These are phyloP conservation scores for Botrytis medusae DNA, from an alignment of 2,329 filamentous ascomycete genomes.

Conservation along the genomic window DNA sequence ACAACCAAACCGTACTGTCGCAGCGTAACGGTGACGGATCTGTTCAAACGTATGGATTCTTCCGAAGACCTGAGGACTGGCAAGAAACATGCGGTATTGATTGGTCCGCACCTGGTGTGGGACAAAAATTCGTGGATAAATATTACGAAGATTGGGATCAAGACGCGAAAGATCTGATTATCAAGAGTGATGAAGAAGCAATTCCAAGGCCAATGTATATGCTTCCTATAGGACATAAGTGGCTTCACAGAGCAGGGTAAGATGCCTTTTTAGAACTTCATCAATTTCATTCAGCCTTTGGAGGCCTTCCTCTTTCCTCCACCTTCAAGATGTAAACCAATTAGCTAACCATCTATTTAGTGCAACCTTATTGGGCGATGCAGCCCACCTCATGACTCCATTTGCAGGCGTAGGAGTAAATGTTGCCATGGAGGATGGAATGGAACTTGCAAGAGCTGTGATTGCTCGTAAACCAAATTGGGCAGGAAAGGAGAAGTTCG, in stretches of 20 bases:
- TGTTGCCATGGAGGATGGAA: conserved; percentile 46
- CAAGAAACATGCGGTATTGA: conserved; percentile 17
- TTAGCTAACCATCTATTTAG: conserved; percentile 42
- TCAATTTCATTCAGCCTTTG: conserved; percentile 17
- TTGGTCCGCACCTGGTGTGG: conserved; percentile 6
- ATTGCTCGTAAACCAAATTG: conserved; percentile 40
- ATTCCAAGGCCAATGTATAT: conserved; percentile 25
- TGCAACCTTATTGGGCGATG: conserved; percentile 50
- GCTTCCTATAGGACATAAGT: conserved; percentile 24
- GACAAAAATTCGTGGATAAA: conserved; percentile 16
- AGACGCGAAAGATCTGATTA: conserved; percentile 17
- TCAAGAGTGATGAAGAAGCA: conserved; percentile 21
- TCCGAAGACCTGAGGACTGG: conserved; percentile 12
- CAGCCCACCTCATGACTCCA: conserved; percentile 48
- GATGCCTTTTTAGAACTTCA: conserved; percentile 9
- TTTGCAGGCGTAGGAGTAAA: conserved; percentile 49
- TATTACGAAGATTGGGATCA: conserved; percentile 16
- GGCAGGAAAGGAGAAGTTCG: conserved; percentile 24
- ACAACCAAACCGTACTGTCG: conserved; percentile 12
- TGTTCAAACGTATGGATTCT: conserved; percentile 19
- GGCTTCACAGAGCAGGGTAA: conserved; percentile 26
- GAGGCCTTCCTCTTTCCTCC: neutral
- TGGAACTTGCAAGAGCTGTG: conserved; percentile 41
- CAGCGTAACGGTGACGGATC: conserved; percentile 17
- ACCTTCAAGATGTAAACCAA: neutral